phyloP scores from a whole-genome alignment of 495 filamentous ascomycete species.

The Neurospora sp. region DNA sequence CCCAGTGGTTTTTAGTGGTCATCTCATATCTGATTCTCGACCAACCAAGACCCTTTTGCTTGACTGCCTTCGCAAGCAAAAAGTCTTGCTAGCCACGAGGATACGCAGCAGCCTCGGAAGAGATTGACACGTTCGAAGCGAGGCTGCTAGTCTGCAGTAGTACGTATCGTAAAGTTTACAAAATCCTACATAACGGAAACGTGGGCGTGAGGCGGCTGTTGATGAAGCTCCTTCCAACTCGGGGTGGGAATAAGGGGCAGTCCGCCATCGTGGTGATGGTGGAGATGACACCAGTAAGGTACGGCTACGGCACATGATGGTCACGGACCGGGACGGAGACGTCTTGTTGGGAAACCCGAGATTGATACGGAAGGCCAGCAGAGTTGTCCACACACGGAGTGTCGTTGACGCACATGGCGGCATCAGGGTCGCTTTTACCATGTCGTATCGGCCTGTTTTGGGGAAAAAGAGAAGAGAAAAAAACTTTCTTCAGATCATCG shows the following conservation, averaged over 20 bases:
- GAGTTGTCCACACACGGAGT: background rate
- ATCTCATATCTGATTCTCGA: background rate
- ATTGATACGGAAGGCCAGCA: background rate
- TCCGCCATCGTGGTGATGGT: background rate
- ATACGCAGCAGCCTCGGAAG: background rate
- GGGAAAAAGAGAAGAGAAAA: background rate
- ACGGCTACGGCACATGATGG: background rate
- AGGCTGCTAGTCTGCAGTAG: background rate
- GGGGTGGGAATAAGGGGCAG: background rate
- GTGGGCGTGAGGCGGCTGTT: background rate
- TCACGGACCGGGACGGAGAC: background rate
- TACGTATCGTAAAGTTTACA: background rate
- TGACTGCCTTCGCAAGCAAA: background rate
- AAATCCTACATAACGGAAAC: background rate
- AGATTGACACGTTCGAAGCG: background rate
- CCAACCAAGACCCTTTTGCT: background rate
- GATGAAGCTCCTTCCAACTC: background rate
- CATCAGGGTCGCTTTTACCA: background rate
- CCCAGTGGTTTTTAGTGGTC: background rate
- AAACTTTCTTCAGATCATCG: background rate
- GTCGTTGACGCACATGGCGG: background rate
- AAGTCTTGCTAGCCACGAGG: background rate
- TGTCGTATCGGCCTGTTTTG: background rate
- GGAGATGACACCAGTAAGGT: background rate
- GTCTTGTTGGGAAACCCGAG: background rate